These are phyloP conservation scores for Colletotrichum australisinense DNA, from an alignment of 2,329 filamentous ascomycete genomes.

Conservation along the genomic window DNA sequence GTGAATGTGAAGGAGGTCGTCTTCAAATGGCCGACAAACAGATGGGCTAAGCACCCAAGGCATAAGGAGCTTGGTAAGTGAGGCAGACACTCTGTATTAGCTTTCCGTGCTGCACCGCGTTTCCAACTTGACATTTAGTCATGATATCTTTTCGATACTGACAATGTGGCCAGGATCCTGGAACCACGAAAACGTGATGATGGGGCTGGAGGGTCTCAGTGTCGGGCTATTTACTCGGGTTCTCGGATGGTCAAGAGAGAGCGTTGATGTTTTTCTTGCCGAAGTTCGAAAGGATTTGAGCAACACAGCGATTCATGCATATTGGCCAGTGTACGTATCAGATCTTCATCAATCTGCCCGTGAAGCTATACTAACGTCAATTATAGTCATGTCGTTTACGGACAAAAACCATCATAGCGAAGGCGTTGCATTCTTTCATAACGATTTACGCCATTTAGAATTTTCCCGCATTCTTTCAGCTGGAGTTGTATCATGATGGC, in stretches of 20 bases:
- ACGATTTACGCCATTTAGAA: background rate
- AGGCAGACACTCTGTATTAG: background rate
- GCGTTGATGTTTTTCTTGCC: slow-evolving; percentile 40
- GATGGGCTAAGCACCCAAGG: slow-evolving; percentile 58
- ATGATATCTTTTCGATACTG: background rate
- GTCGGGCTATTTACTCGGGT: slow-evolving; percentile 42
- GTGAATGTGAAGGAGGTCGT: slow-evolving; percentile 56
- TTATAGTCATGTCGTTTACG: slow-evolving; percentile 27
- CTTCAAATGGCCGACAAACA: slow-evolving; percentile 57
- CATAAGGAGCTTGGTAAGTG: slow-evolving; percentile 57
- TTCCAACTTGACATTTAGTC: too few species aligned
- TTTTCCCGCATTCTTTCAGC: background rate
- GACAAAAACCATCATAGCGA: slow-evolving; percentile 15
- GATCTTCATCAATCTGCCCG: too few species aligned
- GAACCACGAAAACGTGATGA: slow-evolving; percentile 36
- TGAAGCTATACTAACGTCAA: background rate
- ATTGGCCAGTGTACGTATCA: slow-evolving; percentile 29
- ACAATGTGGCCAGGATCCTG: slow-evolving; percentile 35
- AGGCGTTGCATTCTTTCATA: background rate
- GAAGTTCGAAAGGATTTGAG: slow-evolving; percentile 41
- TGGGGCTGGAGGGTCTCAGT: slow-evolving; percentile 41
- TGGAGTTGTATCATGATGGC: background rate
- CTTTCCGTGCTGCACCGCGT: background rate
- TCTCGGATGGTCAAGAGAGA: slow-evolving; percentile 40
- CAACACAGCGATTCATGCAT: slow-evolving; percentile 40